Conservation (phyloP, 116 monocot species). For the Dioscorea cayenensis region DNA sequence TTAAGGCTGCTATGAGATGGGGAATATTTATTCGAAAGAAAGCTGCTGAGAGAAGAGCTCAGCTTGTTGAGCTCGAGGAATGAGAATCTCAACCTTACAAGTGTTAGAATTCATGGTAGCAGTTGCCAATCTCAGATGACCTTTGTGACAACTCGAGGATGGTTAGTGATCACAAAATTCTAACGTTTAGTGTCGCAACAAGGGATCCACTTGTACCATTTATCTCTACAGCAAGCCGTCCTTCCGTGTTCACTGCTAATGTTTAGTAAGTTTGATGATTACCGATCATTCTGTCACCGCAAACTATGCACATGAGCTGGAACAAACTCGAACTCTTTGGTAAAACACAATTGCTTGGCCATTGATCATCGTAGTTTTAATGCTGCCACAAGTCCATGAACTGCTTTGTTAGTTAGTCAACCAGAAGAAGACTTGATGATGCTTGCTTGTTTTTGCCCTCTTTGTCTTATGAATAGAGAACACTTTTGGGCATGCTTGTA, state of each 20-base stretch:
- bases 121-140: background rate
- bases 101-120: background rate
- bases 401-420: no score
- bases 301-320: background rate
- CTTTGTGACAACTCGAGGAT: background rate
- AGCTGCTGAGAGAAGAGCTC: constrained; percentile 70
- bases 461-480: no score
- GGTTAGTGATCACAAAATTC: background rate
- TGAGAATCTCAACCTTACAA: background rate
- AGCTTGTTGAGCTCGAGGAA: constrained; percentile 66
- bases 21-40: constrained; percentile 89
- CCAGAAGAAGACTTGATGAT: no score
- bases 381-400: no score
- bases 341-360: background rate
- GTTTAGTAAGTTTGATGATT: background rate
- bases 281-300: background rate
- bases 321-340: background rate
- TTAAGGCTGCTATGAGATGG: constrained; percentile 92
- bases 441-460: no score
- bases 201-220: background rate
- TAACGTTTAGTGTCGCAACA: background rate
- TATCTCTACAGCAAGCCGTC: background rate
- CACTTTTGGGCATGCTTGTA: no score
- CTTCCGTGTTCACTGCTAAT: background rate
- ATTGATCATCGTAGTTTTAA: no score